Evolutionary conservation across 2,329 filamentous ascomycete genomes (phyloP), one percentile per base, ranked within the genome.

Genomic region (Colletotrichum falcatum): DNA sequence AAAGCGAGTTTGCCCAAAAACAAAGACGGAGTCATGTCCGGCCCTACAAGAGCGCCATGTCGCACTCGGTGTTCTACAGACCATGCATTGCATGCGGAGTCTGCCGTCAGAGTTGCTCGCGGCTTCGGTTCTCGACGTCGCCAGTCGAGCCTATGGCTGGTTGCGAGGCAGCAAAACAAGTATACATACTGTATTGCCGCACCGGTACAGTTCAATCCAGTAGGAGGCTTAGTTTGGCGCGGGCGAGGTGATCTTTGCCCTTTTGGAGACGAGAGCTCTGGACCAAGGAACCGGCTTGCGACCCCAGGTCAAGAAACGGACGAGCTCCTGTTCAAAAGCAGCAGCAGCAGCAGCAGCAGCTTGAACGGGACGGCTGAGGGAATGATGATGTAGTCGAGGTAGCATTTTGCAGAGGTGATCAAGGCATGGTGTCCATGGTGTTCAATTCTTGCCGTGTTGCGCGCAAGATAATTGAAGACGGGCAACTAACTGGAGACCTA

Each of bases 351-450:
- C n/a, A n/a, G 64, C 37, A 26, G 33, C 30, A 48, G 58, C 51
- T 46, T n/a, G 37, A 42, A 56, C 20, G 56, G 44, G 58, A 49
- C 28, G 49, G 60, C 42, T 56, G 63, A 70, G 35, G 49, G 35
- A 46, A 67, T 2, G 11, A 70, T 70, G 64, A 70, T 70, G 64
- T 63, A 66, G 56, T 42, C 51, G 66, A n/a, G 39, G 58, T 54
- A 46, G 58, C 44, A 59, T 20, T 55, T 58, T 28, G 63, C 63
- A 61, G 33, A 53, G 42, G 37, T 30, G 55, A 59, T 46, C 55
- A 61, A 60, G 51, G 66, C 62, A 69, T 46, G 33, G 39, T 37
- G 23, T 12, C 5, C n/a, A 69, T 46, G 33, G 39, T 37, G 23
- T 12, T 2, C n/a, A 33, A 11, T 28, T 28, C 30, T 37, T 51